Conservation (phyloP, 2,329 filamentous ascomycete species). For the Xylogone sp. region DNA sequence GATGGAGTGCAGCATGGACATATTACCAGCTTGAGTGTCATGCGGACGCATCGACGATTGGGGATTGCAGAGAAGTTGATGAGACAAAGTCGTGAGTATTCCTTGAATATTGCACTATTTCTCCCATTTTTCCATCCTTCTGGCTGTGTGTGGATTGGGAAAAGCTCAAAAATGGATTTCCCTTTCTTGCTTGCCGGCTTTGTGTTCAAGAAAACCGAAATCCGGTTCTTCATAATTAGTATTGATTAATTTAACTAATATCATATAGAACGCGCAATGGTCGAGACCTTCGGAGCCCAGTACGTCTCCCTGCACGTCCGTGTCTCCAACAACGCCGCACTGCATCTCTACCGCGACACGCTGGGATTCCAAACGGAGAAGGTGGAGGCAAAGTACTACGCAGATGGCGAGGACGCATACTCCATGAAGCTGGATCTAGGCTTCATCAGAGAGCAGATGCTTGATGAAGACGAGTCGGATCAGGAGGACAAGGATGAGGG, state of each 20-base stretch:
- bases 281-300: conserved; percentile 83
- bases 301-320: conserved; percentile 97
- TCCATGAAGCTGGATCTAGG: conserved; percentile 86
- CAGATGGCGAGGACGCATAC: conserved; percentile 94
- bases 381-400: conserved; percentile 88
- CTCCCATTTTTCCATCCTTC: neutral
- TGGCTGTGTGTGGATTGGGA: no score
- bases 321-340: conserved; percentile 85
- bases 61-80: conserved; percentile 97
- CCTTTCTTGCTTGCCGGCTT: no score
- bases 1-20: conserved; percentile 93
- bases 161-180: conserved; percentile 4
- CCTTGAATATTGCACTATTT: no score
- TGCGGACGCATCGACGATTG: conserved; percentile 87
- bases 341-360: conserved; percentile 89
- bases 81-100: conserved; percentile 83
- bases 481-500: conserved; percentile 58
- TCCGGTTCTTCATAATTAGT: no score
- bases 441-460: conserved; percentile 50
- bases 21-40: conserved; percentile 92
- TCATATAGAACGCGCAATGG: conserved; percentile 81
- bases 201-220: no score
- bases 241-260: conserved; percentile 7
- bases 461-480: conserved; percentile 37
- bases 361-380: conserved; percentile 86